These are phyloP conservation scores for Atkinsonella hypoxylon DNA, from an alignment of 2,329 filamentous ascomycete species.

Conservation along the genomic window DNA sequence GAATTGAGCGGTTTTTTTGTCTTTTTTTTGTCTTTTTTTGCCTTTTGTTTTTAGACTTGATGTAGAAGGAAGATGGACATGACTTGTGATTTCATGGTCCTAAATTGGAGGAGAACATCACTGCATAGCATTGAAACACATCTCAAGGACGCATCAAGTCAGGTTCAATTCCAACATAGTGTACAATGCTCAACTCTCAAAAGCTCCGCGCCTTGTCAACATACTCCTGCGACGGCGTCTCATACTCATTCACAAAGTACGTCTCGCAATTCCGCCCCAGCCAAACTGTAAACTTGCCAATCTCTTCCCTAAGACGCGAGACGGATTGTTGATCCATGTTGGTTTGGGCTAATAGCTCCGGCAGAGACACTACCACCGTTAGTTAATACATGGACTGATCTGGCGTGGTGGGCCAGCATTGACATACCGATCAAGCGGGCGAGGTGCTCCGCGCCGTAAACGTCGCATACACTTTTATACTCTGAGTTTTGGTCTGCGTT, in stretches of 20 bases:
- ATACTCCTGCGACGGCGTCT: slow-evolving; percentile 59
- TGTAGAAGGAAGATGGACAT: no score
- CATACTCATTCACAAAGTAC: slow-evolving; percentile 71
- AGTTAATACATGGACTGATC: neutral
- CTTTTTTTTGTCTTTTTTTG: no score
- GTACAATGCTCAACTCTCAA: slow-evolving; percentile 13
- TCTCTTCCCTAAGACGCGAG: slow-evolving; percentile 75
- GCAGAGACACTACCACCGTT: slow-evolving; percentile 57
- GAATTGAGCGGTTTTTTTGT: no score
- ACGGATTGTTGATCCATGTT: slow-evolving; percentile 96
- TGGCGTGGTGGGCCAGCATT: neutral
- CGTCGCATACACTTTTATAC: slow-evolving; percentile 62
- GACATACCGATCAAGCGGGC: slow-evolving; percentile 73
- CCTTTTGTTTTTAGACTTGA: no score
- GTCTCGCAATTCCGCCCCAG: slow-evolving; percentile 61
- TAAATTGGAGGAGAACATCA: no score
- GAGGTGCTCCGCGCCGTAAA: slow-evolving; percentile 89
- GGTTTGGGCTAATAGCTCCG: slow-evolving; percentile 89
- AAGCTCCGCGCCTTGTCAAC: slow-evolving; percentile 50
- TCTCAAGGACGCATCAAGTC: neutral
- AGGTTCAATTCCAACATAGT: neutral
- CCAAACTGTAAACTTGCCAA: slow-evolving; percentile 78
- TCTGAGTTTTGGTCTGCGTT: slow-evolving; percentile 48
- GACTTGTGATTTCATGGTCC: no score
- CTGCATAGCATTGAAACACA: no score